Conservation (phyloP, 2,329 filamentous ascomycete genomes). For the Sarocladium oryzae region DNA sequence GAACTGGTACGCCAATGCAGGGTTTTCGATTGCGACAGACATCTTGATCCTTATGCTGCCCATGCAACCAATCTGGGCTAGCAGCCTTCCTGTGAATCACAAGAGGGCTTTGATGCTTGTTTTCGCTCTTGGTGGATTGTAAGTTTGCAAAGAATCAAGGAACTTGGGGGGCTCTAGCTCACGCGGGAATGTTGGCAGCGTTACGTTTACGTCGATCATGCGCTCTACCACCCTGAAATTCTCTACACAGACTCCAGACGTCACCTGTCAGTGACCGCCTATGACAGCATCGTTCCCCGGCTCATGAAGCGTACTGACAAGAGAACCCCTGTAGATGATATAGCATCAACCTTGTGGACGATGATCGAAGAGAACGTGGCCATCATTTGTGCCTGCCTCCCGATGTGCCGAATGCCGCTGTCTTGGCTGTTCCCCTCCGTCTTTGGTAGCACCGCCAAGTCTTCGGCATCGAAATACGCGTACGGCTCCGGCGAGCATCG, state of each 20-base stretch:
- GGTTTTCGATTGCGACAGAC: constrained; percentile 40
- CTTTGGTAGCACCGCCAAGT: constrained; percentile 17
- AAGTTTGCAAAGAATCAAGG: constrained; percentile 23
- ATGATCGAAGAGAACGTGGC: constrained; percentile 33
- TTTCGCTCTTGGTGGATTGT: constrained; percentile 37
- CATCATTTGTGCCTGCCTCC: constrained; percentile 32
- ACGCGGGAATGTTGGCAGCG: no score
- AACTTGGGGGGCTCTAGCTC: no score
- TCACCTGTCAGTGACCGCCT: constrained; percentile 22
- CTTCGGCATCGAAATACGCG: constrained; percentile 4
- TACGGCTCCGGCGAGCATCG: constrained; percentile 12
- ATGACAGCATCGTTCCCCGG: not conserved
- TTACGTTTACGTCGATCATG: constrained; percentile 35
- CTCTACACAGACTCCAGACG: constrained; percentile 31
- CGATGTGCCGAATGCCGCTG: constrained; percentile 33
- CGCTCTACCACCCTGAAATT: constrained; percentile 33
- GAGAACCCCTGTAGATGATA: constrained; percentile 19
- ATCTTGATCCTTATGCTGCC: constrained; percentile 39
- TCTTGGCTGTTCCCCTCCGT: constrained; percentile 28
- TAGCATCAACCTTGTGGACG: constrained; percentile 31
- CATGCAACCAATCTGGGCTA: constrained; percentile 37
- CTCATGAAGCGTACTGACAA: not conserved
- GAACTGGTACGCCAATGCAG: constrained; percentile 44
- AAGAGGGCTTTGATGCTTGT: constrained; percentile 35
- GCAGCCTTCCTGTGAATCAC: constrained; percentile 33